phyloP scores from a whole-genome alignment of 2,329 filamentous ascomycete genomes.

The Fusarium transvaalense region DNA sequence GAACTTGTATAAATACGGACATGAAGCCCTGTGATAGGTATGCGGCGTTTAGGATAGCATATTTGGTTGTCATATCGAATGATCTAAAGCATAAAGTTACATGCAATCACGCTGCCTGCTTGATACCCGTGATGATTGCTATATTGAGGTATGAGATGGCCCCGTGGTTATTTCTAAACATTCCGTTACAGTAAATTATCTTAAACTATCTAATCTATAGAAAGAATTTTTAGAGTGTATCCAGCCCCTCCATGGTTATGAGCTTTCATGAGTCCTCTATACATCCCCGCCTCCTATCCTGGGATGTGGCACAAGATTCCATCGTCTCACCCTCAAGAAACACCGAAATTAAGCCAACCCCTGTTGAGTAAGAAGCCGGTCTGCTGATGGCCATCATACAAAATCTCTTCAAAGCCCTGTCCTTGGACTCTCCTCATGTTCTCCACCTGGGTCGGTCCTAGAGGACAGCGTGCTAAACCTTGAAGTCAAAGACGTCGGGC shows the following conservation, averaged over 20 bases:
- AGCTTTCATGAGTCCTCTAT: background rate
- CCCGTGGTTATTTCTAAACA: too few relatives aligned
- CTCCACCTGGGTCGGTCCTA: slow-evolving; percentile 1
- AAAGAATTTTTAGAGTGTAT: background rate
- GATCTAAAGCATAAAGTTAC: background rate
- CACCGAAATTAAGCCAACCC: slow-evolving; percentile 23
- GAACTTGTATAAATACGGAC: background rate
- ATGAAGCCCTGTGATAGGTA: background rate
- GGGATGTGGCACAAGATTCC: slow-evolving; percentile 24
- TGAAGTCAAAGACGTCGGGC: slow-evolving; percentile 23
- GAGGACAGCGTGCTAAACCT: slow-evolving; percentile 25
- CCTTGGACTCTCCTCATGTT: background rate
- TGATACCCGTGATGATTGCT: background rate
- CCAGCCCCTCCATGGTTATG: too few relatives aligned
- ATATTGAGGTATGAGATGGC: background rate
- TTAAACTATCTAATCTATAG: background rate
- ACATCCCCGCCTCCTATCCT: background rate
- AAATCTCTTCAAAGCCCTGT: slow-evolving; percentile 1
- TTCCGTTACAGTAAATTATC: background rate
- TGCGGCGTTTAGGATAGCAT: background rate
- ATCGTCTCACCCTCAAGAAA: slow-evolving; percentile 20
- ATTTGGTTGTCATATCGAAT: background rate
- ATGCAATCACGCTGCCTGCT: background rate
- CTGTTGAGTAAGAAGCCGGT: background rate
- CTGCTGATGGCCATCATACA: background rate